A percentile compares a stretch with the other conserved stretches of the same genome.
phyloP scores from a whole-genome alignment of 1,284 basidiomycete species.

The Megacollybia platyphylla region DNA sequence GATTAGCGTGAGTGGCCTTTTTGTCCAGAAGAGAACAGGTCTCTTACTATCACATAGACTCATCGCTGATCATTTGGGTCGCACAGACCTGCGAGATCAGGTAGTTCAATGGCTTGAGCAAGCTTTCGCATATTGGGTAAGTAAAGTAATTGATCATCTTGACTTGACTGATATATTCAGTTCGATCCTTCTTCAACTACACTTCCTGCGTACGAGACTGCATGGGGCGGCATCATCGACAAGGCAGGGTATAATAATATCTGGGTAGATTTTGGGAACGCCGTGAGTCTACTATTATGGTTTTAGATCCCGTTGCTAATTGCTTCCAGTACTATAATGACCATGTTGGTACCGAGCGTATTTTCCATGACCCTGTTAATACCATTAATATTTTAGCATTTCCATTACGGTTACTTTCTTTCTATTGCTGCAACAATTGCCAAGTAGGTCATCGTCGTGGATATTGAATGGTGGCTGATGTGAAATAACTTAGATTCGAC shows the following conservation, averaged over 20 bases:
- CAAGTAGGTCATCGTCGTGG: slow-evolving; percentile 10
- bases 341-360: too few species aligned
- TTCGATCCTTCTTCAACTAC: slow-evolving; percentile 13
- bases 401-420: slow-evolving; percentile 18
- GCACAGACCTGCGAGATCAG: slow-evolving; percentile 15
- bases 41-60: slow-evolving; percentile 9
- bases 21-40: background rate
- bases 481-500: slow-evolving; percentile 11
- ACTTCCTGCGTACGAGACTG: slow-evolving; percentile 20
- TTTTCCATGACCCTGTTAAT: too few species aligned
- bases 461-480: background rate
- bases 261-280: slow-evolving; percentile 19
- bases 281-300: slow-evolving; percentile 5
- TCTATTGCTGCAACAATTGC: slow-evolving; percentile 18
- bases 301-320: slow-evolving; percentile 18
- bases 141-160: background rate
- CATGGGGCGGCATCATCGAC: slow-evolving; percentile 21
- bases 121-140: slow-evolving; percentile 12
- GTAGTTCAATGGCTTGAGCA: slow-evolving; percentile 14
- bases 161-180: slow-evolving; percentile 7
- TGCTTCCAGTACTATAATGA: slow-evolving; percentile 14
- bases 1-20: slow-evolving; percentile 15
- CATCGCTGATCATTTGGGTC: slow-evolving; percentile 19
- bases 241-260: slow-evolving; percentile 16
- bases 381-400: too few species aligned